Percentiles rank a stretch among this genome's conserved stretches.
Evolutionary conservation across 2,329 filamentous ascomycete genomes (phyloP).

Genomic region (Teratosphaeria destructans): DNA sequence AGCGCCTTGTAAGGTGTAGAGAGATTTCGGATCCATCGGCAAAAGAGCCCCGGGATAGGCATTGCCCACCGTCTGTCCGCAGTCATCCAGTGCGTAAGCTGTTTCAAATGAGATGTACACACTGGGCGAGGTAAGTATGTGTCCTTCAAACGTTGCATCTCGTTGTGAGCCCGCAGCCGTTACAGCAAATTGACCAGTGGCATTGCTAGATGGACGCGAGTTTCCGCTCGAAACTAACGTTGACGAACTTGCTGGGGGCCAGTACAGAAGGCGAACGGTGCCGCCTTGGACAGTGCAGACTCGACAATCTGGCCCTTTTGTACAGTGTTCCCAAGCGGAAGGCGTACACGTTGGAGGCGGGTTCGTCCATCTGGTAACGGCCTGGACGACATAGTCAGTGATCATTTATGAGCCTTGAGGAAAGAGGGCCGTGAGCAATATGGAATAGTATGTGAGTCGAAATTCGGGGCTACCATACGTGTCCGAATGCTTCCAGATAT

Average conservation of each 20-base stretch:
- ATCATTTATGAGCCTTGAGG: not conserved
- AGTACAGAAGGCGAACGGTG: constrained; percentile 11
- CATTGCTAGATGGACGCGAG: not conserved
- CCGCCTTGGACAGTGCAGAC: constrained; percentile 9
- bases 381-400: not conserved
- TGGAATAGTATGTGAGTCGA: too few relatives aligned
- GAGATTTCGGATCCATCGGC: not conserved
- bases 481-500: not conserved
- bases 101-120: constrained; percentile 14
- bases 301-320: constrained; percentile 1
- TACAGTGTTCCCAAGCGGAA: not conserved
- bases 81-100: constrained; percentile 10
- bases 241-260: not conserved
- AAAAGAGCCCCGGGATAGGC: constrained; percentile 11
- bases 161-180: not conserved
- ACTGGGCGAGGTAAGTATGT: constrained; percentile 12
- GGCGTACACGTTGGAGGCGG: not conserved
- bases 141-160: not conserved
- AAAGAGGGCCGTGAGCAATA: too few relatives aligned
- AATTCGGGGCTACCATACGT: not conserved
- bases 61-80: constrained; percentile 7
- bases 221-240: not conserved
- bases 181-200: not conserved
- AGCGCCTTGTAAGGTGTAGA: not conserved
- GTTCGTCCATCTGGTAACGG: not conserved